phyloP scores from a whole-genome alignment of 345 rosid species.

The Aquilaria malaccensis region DNA sequence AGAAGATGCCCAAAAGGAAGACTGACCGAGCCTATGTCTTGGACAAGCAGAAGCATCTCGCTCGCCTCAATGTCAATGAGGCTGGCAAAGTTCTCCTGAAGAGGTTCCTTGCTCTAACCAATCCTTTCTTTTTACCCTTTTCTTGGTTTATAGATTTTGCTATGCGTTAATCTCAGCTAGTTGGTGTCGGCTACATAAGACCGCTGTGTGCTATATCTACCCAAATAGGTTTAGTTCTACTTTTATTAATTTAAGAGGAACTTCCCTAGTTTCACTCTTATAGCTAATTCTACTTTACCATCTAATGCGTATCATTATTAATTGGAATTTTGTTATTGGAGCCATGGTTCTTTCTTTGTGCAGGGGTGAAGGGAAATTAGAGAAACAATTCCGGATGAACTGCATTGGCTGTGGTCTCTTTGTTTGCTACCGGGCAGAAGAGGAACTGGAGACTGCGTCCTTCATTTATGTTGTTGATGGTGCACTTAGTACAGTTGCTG shows the following conservation, averaged over 20 bases:
- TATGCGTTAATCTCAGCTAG: too few species aligned
- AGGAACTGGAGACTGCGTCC: slow-evolving; percentile 64
- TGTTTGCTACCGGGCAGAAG: slow-evolving; percentile 92
- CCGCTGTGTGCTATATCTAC: too few species aligned
- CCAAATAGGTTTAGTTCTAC: too few species aligned
- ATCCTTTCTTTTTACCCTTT: too few species aligned
- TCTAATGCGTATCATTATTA: neutral
- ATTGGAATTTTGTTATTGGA: neutral
- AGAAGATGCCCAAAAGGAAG: slow-evolving; percentile 95
- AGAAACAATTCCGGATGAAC: slow-evolving; percentile 97
- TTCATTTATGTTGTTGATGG: slow-evolving; percentile 73
- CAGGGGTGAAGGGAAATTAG: slow-evolving; percentile 91
- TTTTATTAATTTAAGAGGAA: too few species aligned
- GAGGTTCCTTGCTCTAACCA: slow-evolving; percentile 32
- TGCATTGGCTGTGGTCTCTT: slow-evolving; percentile 85
- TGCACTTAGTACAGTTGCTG: slow-evolving; percentile 82
- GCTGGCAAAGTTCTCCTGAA: slow-evolving; percentile 83
- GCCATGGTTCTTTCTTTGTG: slow-evolving; percentile 10
- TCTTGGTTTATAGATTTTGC: too few species aligned
- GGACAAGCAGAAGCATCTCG: slow-evolving; percentile 93
- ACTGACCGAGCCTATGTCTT: slow-evolving; percentile 85
- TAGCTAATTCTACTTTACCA: too few species aligned
- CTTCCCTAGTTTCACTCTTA: too few species aligned
- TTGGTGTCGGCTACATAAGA: too few species aligned
- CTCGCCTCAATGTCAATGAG: slow-evolving; percentile 62